Evolutionary conservation across 768 basidiomycete species (phyloP), one percentile per base, ranked within the genome.

Genomic region (Podaxis sp.): DNA sequence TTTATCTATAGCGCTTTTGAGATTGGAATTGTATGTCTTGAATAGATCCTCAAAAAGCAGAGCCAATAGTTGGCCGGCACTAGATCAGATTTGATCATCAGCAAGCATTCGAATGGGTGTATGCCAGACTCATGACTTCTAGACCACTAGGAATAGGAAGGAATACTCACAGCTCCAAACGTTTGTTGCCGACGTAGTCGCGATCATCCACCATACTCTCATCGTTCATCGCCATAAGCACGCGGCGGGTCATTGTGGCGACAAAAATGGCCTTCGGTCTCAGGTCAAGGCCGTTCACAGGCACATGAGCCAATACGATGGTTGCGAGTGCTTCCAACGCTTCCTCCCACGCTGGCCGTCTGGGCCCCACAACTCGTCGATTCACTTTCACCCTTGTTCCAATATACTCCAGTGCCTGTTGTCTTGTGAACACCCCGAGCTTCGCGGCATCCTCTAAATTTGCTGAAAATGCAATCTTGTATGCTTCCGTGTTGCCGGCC

Each of bases 121-220:
- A 11, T 27, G 25, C 37, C 29, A 29, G 17, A 25, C 54, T 27
- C 36, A 38, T 36, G n/a, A 15, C 47, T 50, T 47, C 43, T 9
- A 36, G 36, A 24, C 4, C 27, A 15, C 12, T 13, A 15, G 33
- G 29, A 55, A 61, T 36, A 61, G 51, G 58, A 60, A 51, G 47
- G 38, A 55, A 49, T 4, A 82, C 91, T 71, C 74, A 97, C 96
- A 99, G 84, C 76, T 99, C 97, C 49, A 99, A 78, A 53, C 97
- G 92, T 75, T 99, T 99, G 76, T 99, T 99, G 53, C 97, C 97
- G 62, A 99, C 97, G 72, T 99, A 99, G 75, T 99, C 97, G 52
- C 97, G 84, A 75, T 99, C 97, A 68, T 99, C 97, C 9, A 97
- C 95, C 86, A 95, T 94, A 69, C 89, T 95, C 73, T 94, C 93